A percentile compares a stretch with the other conserved stretches of the same genome.
Conservation (phyloP, 768 basidiomycete genomes). For the Nidularia sp. region DNA sequence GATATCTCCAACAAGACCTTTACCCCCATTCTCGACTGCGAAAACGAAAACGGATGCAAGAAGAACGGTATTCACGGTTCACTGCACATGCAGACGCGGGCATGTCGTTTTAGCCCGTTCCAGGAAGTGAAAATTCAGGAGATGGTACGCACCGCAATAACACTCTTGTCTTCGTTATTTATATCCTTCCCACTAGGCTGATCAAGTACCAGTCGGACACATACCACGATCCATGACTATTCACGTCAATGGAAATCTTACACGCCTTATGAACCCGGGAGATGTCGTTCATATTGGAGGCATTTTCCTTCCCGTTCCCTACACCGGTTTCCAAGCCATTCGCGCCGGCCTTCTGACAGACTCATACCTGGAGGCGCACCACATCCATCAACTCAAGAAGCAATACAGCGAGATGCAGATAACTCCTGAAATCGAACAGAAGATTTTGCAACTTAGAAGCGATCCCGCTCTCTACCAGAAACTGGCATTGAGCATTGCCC, state of each 20-base stretch:
- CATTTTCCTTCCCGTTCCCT: constrained; percentile 95
- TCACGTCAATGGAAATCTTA: constrained; percentile 88
- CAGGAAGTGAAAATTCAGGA: constrained; percentile 99
- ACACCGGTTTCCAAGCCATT: constrained; percentile 95
- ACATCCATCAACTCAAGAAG: constrained; percentile 94
- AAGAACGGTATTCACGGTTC: constrained; percentile 86
- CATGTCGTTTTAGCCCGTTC: constrained; percentile 95
- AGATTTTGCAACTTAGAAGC: constrained; percentile 61
- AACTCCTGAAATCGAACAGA: constrained; percentile 75
- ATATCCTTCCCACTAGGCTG: constrained; percentile 52
- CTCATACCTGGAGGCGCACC: constrained; percentile 90
- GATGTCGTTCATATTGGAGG: constrained; percentile 96
- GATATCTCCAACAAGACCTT: constrained; percentile 93
- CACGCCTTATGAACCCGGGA: constrained; percentile 89
- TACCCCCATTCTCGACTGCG: constrained; percentile 83
- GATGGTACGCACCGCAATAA: constrained; percentile 56
- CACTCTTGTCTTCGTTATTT: background rate
- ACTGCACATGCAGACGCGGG: constrained; percentile 97
- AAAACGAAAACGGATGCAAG: constrained; percentile 80
- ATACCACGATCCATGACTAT: constrained; percentile 98
- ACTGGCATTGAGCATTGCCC: constrained; percentile 91
- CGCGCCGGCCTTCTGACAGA: constrained; percentile 96
- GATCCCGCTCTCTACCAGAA: constrained; percentile 85
- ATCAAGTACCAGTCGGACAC: constrained; percentile 99
- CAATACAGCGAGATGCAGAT: constrained; percentile 94